Conservation (phyloP, 352 stramenopile species). For the Phytophthora europaea region DNA sequence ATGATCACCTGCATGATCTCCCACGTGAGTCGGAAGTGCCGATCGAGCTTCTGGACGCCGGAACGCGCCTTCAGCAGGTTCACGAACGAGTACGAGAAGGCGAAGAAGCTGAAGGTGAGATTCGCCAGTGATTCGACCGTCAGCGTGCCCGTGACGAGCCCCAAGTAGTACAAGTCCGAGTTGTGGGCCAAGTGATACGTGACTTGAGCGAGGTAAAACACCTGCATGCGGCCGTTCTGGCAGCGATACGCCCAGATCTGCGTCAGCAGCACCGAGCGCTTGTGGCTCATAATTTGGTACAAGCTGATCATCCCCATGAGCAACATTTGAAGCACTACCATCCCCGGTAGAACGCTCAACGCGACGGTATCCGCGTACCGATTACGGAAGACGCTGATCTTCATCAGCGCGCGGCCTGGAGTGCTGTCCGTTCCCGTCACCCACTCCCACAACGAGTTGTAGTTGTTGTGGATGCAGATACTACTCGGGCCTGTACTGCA, state of each 20-base stretch:
- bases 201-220: constrained; percentile 34
- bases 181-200: constrained; percentile 34
- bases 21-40: constrained; percentile 40
- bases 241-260: constrained; percentile 48
- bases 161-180: constrained; percentile 39
- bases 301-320: constrained; percentile 40
- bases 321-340: constrained; percentile 41
- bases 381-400: constrained; percentile 37
- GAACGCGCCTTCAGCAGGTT: constrained; percentile 37
- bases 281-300: constrained; percentile 45
- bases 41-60: constrained; percentile 34
- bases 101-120: constrained; percentile 39
- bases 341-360: constrained; percentile 31
- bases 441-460: constrained; percentile 38
- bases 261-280: constrained; percentile 36
- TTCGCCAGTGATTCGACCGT: constrained; percentile 33
- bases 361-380: constrained; percentile 33
- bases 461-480: constrained; percentile 24
- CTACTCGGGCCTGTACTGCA: constrained; percentile 19
- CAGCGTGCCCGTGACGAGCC: constrained; percentile 35
- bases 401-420: constrained; percentile 32
- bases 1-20: constrained; percentile 38
- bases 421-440: constrained; percentile 20
- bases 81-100: constrained; percentile 41
- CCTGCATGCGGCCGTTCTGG: constrained; percentile 38